Evolutionary conservation across 2,329 filamentous ascomycete species (phyloP).

Genomic region (Diaporthe sp.): DNA sequence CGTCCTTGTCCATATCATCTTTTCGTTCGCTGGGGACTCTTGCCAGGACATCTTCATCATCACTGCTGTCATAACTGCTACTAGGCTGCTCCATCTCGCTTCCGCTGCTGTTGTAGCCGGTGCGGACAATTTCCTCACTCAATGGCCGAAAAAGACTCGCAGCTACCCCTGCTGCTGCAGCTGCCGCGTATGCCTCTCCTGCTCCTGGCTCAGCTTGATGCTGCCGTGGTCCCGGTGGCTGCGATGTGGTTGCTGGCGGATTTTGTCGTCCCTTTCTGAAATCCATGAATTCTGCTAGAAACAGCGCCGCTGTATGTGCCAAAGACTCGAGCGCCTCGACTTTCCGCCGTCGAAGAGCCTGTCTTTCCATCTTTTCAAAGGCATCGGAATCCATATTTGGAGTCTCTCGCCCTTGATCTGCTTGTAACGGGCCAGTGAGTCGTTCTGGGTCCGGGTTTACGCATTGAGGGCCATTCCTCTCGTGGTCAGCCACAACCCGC

Average conservation of each 20-base stretch:
- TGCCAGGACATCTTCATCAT: slow-evolving; percentile 5
- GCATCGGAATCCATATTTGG: neutral
- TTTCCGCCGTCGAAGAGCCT: slow-evolving; percentile 38
- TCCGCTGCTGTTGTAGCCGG: neutral
- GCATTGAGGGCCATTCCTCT: neutral
- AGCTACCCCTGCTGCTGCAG: slow-evolving; percentile 8
- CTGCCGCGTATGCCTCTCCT: slow-evolving; percentile 17
- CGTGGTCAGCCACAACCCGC: neutral
- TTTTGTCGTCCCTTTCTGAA: slow-evolving; percentile 6
- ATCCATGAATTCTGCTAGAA: slow-evolving; percentile 37
- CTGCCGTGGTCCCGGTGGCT: neutral
- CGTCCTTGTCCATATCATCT: neutral
- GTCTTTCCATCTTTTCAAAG: slow-evolving; percentile 32
- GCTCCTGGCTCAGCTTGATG: neutral
- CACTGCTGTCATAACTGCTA: neutral
- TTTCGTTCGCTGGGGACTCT: neutral
- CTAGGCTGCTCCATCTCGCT: neutral
- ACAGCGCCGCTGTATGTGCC: slow-evolving; percentile 37
- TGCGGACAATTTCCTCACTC: neutral
- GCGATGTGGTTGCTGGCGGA: neutral
- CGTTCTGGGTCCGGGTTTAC: neutral
- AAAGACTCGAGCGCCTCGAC: slow-evolving; percentile 40
- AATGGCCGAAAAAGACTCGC: neutral
- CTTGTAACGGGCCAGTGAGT: neutral
- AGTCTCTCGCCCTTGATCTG: neutral